Evolutionary conservation across 805 yeast species (phyloP), one percentile per base, ranked within the genome.

Genomic region (Candida coleopterorum): DNA sequence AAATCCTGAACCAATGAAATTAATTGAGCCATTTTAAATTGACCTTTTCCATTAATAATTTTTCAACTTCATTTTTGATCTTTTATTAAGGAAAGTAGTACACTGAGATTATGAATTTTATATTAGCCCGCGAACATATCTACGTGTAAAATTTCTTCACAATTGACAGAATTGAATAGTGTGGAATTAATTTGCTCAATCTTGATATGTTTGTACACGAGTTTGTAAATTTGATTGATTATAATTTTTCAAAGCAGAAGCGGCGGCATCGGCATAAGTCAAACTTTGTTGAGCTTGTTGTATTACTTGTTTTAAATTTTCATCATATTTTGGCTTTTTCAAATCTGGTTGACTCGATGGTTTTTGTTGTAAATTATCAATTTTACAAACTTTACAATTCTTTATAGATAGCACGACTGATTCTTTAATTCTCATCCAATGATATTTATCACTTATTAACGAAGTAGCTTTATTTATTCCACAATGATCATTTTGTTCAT

Each of bases 391-490:
- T 2, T 70, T 66, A 56, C 97, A 93, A 41, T 78, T 75, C 37
- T 81, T 70, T 36, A 89, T 79, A 1, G 86, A 90, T 21, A 78
- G 76, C 1, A 84, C 79, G 1, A 85, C 96, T 0, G 96, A 86
- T 39, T 78, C 87, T 58, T 93, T 89, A 44, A 90, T 84, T 35
- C 95, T 75, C 1, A 87, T 76, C 97, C 97, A 90, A 56, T 87
- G 95, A 48, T 84, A 90, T 47, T 75, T 74, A 43, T 84, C 93
- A 1, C 89, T 75, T 12, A 93, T 75, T 12, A 74, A 62, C 0
- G 90, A 64, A 0, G 96, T 88, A 2, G 95, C 81, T 51, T 81
- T 85, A 61, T 90, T 90, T 44, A 90, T 87, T 9, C 97, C 97
- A 9, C 81, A 81, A 54, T 90, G 98, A 25, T 25, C 22, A 30